Conservation (phyloP, 75 land plant species). For the Pinus taeda region DNA sequence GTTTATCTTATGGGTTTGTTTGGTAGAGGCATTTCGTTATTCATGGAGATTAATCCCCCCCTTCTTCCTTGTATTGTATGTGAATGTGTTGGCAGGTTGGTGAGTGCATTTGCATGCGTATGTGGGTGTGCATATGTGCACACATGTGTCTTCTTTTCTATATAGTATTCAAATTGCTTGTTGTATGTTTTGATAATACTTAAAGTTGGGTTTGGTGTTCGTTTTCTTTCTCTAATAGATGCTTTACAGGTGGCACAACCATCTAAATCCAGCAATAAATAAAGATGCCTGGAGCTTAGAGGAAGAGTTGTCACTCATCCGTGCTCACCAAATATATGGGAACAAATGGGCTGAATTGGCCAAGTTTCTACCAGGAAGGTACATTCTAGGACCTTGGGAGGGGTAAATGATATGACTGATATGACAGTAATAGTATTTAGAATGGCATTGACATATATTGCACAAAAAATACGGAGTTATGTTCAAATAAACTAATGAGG, state of each 20-base stretch:
- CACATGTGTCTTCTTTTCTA: not conserved
- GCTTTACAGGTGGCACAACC: slow-evolving; percentile 69
- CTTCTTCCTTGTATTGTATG: too few species aligned
- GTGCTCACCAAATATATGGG: slow-evolving; percentile 53
- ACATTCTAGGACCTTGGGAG: slow-evolving; percentile 83
- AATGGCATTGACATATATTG: not conserved
- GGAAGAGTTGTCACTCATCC: slow-evolving; percentile 51
- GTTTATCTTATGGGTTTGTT: not conserved
- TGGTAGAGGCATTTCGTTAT: not conserved
- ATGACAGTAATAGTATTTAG: not conserved
- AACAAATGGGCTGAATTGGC: slow-evolving; percentile 79
- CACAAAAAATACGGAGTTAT: not conserved
- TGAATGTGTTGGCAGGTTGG: too few species aligned
- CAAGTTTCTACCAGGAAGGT: slow-evolving; percentile 73
- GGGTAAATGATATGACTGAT: slow-evolving; percentile 30
- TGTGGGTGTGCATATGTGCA: too few species aligned
- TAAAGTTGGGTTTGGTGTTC: not conserved
- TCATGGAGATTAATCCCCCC: not conserved
- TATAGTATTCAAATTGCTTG: not conserved
- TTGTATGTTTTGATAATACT: not conserved
- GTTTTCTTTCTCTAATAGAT: not conserved
- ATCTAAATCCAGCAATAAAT: slow-evolving; percentile 65
- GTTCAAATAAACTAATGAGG: not conserved
- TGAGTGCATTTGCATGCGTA: too few species aligned
- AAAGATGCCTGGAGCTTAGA: slow-evolving; percentile 63